phyloP scores from a whole-genome alignment of 2,329 filamentous ascomycete genomes.

The Aspergillus thermomutatus region DNA sequence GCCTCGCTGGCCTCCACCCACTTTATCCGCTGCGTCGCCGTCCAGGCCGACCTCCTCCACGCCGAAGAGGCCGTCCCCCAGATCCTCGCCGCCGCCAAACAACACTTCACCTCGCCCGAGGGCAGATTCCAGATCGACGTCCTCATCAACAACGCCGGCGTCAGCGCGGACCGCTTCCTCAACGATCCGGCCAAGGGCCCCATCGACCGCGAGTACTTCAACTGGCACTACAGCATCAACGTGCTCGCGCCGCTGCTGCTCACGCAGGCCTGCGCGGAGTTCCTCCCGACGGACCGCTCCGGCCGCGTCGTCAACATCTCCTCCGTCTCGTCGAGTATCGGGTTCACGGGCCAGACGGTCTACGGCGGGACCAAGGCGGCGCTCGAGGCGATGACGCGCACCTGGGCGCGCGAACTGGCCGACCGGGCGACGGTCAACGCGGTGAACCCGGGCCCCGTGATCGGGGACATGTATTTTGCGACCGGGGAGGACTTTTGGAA shows the following conservation, averaged over 20 bases:
- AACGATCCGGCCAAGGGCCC: conserved; percentile 63
- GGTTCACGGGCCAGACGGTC: conserved; percentile 57
- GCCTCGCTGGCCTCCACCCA: conserved; percentile 54
- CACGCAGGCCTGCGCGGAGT: conserved; percentile 67
- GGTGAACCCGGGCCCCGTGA: conserved; percentile 64
- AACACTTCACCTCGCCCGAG: conserved; percentile 50
- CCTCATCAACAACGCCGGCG: conserved; percentile 81
- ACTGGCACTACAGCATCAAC: conserved; percentile 72
- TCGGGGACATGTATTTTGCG: conserved; percentile 63
- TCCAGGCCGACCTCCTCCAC: conserved; percentile 70
- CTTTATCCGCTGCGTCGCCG: conserved; percentile 56
- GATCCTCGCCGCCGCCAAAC: conserved; percentile 57
- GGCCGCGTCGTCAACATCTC: conserved; percentile 63
- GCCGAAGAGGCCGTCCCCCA: conserved; percentile 55
- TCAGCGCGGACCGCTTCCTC: conserved; percentile 48
- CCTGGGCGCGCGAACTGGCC: conserved; percentile 61
- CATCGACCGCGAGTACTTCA: conserved; percentile 64
- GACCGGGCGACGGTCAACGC: conserved; percentile 63
- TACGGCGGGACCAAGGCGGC: conserved; percentile 67
- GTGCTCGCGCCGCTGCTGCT: conserved; percentile 77
- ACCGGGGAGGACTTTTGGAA: conserved; percentile 57
- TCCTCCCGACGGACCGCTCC: conserved; percentile 66
- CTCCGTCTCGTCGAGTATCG: conserved; percentile 56
- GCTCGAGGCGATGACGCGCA: conserved; percentile 66
- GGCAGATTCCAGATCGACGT: conserved; percentile 70